phyloP scores from a whole-genome alignment of 176 grass and related monocot species.

The Oryza meridionalis region DNA sequence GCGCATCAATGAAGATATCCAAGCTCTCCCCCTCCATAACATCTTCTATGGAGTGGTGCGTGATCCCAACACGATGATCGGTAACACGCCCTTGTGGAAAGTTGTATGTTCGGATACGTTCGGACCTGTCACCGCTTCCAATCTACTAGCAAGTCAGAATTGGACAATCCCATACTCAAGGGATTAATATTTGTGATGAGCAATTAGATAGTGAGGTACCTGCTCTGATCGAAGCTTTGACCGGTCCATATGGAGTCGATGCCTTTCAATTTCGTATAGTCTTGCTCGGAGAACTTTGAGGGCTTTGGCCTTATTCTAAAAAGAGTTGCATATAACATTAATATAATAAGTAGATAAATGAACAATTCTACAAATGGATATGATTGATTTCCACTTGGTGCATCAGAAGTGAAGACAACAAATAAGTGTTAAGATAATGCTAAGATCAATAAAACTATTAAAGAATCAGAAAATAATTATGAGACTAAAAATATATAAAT shows the following conservation, averaged over 20 bases:
- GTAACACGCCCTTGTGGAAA: conserved; percentile 94
- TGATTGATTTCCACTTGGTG: neutral
- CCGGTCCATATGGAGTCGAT: conserved; percentile 68
- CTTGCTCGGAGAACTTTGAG: conserved; percentile 84
- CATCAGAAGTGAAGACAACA: neutral
- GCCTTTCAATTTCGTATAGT: conserved; percentile 86
- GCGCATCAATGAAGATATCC: conserved; percentile 67
- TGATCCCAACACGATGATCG: conserved; percentile 79
- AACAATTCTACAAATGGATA: neutral
- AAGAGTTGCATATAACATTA: neutral
- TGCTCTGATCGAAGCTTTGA: conserved; percentile 91
- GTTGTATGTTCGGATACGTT: conserved; percentile 91
- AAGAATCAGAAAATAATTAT: conserved; percentile 6
- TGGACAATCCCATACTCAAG: neutral
- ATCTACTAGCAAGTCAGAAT: conserved; percentile 44
- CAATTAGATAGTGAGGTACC: conserved; percentile 23
- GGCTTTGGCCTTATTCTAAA: conserved; percentile 96
- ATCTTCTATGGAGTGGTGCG: conserved; percentile 78
- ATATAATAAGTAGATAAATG: neutral
- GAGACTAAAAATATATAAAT: neutral
- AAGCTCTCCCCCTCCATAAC: conserved; percentile 83
- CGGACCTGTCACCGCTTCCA: conserved; percentile 88
- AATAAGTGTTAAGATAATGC: neutral
- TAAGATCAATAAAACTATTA: conserved; percentile 11
- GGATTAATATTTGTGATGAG: neutral